phyloP scores from a whole-genome alignment of 345 rosid genomes.

The Aethionema arabicum region DNA sequence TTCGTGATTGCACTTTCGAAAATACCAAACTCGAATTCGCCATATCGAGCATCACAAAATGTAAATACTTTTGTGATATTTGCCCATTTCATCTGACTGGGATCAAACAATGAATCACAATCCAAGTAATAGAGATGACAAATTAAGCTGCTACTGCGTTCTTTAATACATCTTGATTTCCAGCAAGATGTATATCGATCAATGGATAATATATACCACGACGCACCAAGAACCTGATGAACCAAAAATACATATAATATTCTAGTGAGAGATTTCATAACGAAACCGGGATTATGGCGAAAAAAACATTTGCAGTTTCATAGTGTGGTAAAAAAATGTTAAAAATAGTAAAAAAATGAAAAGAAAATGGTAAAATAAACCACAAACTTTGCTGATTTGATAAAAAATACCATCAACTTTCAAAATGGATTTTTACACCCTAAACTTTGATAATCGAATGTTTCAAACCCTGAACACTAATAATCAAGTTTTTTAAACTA shows the following conservation, averaged over 20 bases:
- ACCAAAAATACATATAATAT: conserved; percentile 2
- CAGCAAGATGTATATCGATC: conserved; percentile 83
- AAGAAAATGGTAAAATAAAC: no score
- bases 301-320: no score
- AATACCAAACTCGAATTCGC: conserved; percentile 56
- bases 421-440: no score
- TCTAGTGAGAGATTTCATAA: no score
- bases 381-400: no score
- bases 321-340: no score
- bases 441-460: no score
- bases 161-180: conserved; percentile 60
- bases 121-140: conserved; percentile 57
- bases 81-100: conserved; percentile 48
- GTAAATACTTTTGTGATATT: conserved; percentile 55
- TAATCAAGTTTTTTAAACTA: no score
- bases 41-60: conserved; percentile 49
- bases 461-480: no score
- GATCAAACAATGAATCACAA: conserved; percentile 43
- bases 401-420: no score
- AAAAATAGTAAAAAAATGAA: no score
- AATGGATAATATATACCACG: conserved; percentile 78
- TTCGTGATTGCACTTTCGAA: conserved; percentile 56
- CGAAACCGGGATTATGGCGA: no score
- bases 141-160: conserved; percentile 30
- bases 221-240: conserved; percentile 70